Evolutionary conservation across 805 yeast genomes (phyloP).

Genomic region (Ogataea wickerhamii): DNA sequence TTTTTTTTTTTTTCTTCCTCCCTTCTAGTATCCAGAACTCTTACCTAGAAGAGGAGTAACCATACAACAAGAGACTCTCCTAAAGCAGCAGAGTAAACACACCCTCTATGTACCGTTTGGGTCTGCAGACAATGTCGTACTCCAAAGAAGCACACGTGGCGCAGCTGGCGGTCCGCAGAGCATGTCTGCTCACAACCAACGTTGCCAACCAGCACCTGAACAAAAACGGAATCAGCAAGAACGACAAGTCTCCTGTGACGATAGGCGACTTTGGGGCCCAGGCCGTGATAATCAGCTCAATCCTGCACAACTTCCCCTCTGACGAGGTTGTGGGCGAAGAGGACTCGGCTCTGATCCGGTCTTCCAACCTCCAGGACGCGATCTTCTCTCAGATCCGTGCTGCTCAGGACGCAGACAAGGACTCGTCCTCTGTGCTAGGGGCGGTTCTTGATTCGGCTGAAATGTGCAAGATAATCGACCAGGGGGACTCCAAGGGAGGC

Average conservation of each 20-base stretch:
- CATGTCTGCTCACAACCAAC: conserved; percentile 68
- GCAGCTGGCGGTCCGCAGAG: conserved; percentile 84
- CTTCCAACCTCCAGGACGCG: conserved; percentile 45
- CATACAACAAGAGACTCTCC: too few relatives aligned
- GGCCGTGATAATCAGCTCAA: conserved; percentile 83
- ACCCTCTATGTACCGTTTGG: neutral
- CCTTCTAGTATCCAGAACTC: too few relatives aligned
- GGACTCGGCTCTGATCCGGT: conserved; percentile 65
- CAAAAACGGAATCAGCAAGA: conserved; percentile 61
- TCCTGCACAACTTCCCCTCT: conserved; percentile 70
- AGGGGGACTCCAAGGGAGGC: conserved; percentile 81
- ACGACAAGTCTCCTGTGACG: conserved; percentile 93
- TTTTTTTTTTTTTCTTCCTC: too few relatives aligned
- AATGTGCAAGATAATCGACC: conserved; percentile 65
- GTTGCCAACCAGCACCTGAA: conserved; percentile 54
- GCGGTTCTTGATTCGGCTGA: conserved; percentile 40
- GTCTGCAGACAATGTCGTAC: conserved; percentile 31
- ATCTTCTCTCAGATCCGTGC: conserved; percentile 59
- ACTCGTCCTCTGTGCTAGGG: conserved; percentile 36
- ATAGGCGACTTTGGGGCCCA: conserved; percentile 96
- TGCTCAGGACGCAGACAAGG: conserved; percentile 45
- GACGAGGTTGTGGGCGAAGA: conserved; percentile 96
- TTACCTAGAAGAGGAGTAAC: too few relatives aligned
- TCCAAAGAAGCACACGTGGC: conserved; percentile 74
- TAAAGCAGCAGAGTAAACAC: too few relatives aligned